Base-by-base conservation (phyloP, 2,329 filamentous ascomycete species). In the Colletotrichum trifolii region DNA sequence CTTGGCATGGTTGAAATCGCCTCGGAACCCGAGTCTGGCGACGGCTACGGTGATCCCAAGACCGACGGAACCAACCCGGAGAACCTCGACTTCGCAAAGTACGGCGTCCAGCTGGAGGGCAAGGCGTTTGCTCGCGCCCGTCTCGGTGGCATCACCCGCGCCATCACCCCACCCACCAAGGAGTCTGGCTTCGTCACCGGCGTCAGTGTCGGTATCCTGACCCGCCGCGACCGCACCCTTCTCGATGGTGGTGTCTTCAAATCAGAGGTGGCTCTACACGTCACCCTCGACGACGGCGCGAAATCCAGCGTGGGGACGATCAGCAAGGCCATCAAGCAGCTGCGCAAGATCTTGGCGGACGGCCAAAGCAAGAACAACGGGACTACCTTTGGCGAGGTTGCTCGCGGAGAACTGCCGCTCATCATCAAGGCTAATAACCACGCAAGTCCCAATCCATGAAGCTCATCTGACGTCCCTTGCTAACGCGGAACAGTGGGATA, bases 1-100 rank as follows among this genome's bases (percentile, higher is more conserved):
- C 77, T 87, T 2, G 85, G 85, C 1, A 73, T 87, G 4, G 72
- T 75, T 10, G 85, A 87, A 69, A 86, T 87, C 45, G 70, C 73
- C 17, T 74, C 72, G 1, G 81, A 83, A 54, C 66, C 69, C 1
- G 73, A 72, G 25, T 85, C 85, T 0, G 75, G 79, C 3, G 84
- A 87, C 68, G 85, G 85, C 12, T 61, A 66, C 5, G 74, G 77
- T 9, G 73, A 73, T 15, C 69, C 76, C 12, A 66, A 68, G 25
- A 59, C 68, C 39, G 70, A 71, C 36, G 64, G 64, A 17, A 60
- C 45, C 60, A 54, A 77, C 49, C 69, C 75, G 0, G 71, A 73
- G 8, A 74, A 71, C 62, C 67, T 79, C 4, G 69, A 71, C 6
- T 77, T 76, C 59, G 79, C 79, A 7, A 81, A 80, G 64, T 78